Conservation (phyloP, 108 stramenopile species). For the Schizochytrium sp. region DNA sequence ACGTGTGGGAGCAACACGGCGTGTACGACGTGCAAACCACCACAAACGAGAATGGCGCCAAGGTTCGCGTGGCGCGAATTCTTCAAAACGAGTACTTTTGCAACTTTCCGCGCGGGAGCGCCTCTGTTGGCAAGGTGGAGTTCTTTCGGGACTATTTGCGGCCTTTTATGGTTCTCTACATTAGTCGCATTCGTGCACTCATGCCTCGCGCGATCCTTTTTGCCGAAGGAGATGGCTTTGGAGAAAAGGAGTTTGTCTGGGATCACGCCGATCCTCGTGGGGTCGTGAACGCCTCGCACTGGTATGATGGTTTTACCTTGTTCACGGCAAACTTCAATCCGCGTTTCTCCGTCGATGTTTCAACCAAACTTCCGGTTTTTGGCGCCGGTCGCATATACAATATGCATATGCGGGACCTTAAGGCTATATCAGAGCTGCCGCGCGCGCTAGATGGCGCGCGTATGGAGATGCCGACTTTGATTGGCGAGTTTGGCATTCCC, state of each 20-base stretch:
- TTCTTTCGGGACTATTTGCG: conserved; percentile 3
- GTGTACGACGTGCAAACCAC: neutral
- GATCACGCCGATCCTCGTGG: neutral
- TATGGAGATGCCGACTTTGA: neutral
- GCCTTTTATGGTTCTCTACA: conserved; percentile 15
- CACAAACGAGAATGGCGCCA: neutral
- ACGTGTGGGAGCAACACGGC: neutral
- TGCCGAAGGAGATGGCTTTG: conserved; percentile 5
- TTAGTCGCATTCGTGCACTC: neutral
- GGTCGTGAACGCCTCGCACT: conserved; percentile 7
- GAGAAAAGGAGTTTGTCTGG: neutral
- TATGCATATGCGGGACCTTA: neutral
- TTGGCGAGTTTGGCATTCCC: conserved; percentile 14
- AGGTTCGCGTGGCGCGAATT: neutral
- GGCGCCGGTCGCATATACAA: neutral
- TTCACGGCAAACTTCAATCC: conserved; percentile 4
- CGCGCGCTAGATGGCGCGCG: neutral
- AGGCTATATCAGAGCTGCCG: neutral
- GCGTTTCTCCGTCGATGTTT: neutral
- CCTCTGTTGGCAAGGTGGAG: neutral
- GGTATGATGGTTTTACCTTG: neutral
- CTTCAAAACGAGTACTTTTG: neutral
- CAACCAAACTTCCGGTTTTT: neutral
- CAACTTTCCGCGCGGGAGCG: neutral
- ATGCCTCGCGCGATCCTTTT: conserved; percentile 7